Conservation (phyloP, 2,329 filamentous ascomycete genomes). For the Anthostomella pinea region DNA sequence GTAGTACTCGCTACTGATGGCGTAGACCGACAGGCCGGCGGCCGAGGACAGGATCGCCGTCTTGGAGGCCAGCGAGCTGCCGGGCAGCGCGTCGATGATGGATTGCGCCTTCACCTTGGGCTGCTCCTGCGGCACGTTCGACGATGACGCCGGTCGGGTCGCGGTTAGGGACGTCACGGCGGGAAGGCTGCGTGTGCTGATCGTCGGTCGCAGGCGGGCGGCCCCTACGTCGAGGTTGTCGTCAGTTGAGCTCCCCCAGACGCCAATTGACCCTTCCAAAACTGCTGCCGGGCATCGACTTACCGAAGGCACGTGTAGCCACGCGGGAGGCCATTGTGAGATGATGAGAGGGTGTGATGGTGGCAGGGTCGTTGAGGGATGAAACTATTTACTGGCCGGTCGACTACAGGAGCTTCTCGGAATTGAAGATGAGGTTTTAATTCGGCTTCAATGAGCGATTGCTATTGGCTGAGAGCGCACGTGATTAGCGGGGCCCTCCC, state of each 20-base stretch:
- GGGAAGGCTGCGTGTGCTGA: conserved; percentile 54
- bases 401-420: conserved; percentile 19
- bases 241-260: too few species aligned
- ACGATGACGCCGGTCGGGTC: conserved; percentile 67
- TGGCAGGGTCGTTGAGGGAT: conserved; percentile 41
- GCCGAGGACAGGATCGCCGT: conserved; percentile 93
- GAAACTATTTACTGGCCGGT: conserved; percentile 42
- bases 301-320: conserved; percentile 93
- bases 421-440: conserved; percentile 36
- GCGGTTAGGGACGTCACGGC: conserved; percentile 57
- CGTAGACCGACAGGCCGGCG: conserved; percentile 86
- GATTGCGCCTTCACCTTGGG: conserved; percentile 97
- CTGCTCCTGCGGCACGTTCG: conserved; percentile 78
- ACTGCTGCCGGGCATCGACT: conserved; percentile 50
- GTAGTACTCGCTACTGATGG: conserved; percentile 99
- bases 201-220: conserved; percentile 80
- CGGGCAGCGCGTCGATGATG: conserved; percentile 88
- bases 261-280: too few species aligned
- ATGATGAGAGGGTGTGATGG: conserved; percentile 47
- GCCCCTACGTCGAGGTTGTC: conserved; percentile 67
- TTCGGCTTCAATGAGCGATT: conserved; percentile 17
- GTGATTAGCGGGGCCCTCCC: conserved; percentile 23
- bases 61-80: conserved; percentile 91
- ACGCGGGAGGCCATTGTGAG: conserved; percentile 96
- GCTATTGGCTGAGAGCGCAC: conserved; percentile 24